These are phyloP conservation scores for Elsinoe batatas DNA, from an alignment of 2,329 filamentous ascomycete genomes.

Conservation along the genomic window DNA sequence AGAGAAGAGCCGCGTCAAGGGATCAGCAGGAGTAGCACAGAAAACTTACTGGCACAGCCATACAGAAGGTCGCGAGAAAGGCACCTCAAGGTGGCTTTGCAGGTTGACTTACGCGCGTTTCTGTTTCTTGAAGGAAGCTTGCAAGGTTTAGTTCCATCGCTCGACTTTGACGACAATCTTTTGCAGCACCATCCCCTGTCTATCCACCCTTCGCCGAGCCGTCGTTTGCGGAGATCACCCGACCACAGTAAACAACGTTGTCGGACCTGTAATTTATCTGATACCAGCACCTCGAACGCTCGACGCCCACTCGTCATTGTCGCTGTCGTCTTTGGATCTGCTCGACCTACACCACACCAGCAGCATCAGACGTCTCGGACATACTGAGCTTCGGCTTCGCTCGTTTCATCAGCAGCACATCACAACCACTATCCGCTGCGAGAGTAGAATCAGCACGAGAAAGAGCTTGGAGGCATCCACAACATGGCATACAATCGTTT, in stretches of 20 bases:
- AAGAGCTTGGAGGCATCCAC: not conserved
- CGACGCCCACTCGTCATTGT: constrained; percentile 3
- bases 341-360: not conserved
- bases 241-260: constrained; percentile 9
- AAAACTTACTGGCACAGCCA: not conserved
- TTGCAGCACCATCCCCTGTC: not conserved
- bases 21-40: constrained; percentile 7
- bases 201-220: not conserved
- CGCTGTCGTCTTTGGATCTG: not conserved
- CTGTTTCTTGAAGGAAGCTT: not conserved
- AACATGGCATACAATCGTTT: constrained; percentile 64
- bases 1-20: not conserved
- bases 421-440: not conserved
- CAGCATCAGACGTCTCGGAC: not conserved
- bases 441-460: not conserved
- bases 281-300: constrained; percentile 4
- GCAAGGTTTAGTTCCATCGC: not conserved
- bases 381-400: not conserved
- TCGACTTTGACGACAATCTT: not conserved
- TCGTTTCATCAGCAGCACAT: not conserved
- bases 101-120: constrained; percentile 10
- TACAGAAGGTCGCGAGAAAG: not conserved
- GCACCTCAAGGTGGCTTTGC: constrained; percentile 4
- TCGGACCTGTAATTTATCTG: constrained; percentile 7
- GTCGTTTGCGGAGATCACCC: constrained; percentile 9